A percentile compares a stretch with the other conserved stretches of the same genome.
Conservation (phyloP, 2,329 filamentous ascomycete species). For the Aspergillus tamarii region DNA sequence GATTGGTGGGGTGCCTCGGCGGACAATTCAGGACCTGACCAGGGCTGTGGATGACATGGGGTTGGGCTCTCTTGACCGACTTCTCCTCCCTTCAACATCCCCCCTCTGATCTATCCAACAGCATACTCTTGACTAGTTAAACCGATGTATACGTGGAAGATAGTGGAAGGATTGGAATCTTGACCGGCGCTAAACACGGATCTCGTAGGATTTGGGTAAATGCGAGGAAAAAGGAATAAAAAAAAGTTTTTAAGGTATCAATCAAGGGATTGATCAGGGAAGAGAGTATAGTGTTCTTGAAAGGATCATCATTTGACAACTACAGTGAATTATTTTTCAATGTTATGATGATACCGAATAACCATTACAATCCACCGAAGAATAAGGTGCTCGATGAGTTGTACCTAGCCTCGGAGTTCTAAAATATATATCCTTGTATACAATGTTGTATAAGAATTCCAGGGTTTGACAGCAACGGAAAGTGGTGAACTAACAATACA, state of each 20-base stretch:
- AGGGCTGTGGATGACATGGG: conserved; percentile 6
- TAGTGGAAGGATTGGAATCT: conserved; percentile 5
- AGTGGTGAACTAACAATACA: neutral
- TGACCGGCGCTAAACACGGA: neutral
- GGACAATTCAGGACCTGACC: conserved; percentile 10
- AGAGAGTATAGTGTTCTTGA: neutral
- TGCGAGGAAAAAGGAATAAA: too few species aligned
- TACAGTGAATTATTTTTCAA: neutral
- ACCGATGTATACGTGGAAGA: conserved; percentile 2
- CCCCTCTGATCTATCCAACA: conserved; percentile 16
- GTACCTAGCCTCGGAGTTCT: neutral
- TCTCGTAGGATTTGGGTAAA: neutral
- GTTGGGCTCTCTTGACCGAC: conserved; percentile 16
- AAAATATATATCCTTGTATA: neutral
- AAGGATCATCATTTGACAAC: neutral
- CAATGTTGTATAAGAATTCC: neutral
- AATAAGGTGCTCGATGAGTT: neutral
- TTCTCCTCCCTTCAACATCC: conserved; percentile 8
- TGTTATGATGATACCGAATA: neutral
- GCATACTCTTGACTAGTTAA: neutral
- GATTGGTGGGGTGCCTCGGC: neutral
- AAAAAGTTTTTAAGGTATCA: neutral
- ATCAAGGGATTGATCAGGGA: neutral
- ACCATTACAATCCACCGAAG: neutral
- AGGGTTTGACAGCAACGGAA: neutral